Evolutionary conservation across 345 rosid species (phyloP).

Genomic region (Gossypium raimondii): DNA sequence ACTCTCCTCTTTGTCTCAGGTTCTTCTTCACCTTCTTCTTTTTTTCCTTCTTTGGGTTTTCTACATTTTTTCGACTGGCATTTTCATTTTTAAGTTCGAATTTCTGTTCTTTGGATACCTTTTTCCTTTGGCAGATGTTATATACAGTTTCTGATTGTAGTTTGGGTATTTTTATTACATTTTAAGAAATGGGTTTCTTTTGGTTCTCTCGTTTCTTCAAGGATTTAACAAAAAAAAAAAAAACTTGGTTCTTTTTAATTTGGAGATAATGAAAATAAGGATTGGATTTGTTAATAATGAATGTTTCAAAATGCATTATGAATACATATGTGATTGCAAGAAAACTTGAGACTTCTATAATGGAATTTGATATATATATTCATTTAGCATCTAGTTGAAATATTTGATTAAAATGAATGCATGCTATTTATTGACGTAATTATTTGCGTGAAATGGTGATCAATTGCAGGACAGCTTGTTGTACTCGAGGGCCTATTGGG

Average conservation of each 20-base stretch:
- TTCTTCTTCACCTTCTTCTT: slow-evolving; percentile 13
- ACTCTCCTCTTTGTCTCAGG: slow-evolving; percentile 50
- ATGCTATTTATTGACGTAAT: not conserved
- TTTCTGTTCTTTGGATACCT: not conserved
- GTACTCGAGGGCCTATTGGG: slow-evolving; percentile 74
- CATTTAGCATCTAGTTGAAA: not conserved
- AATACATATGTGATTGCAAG: not conserved
- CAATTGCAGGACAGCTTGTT: slow-evolving; percentile 49
- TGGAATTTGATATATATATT: not conserved
- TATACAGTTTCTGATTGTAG: not conserved
- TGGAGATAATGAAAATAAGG: slow-evolving; percentile 2
- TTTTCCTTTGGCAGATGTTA: not conserved
- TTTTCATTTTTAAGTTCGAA: not conserved
- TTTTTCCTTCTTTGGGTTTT: not conserved
- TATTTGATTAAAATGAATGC: not conserved
- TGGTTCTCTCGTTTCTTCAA: not conserved
- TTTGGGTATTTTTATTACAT: not conserved
- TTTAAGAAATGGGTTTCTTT: not conserved
- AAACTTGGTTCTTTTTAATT: not conserved
- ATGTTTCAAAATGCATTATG: not conserved
- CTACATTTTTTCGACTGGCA: not conserved
- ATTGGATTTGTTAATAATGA: not conserved
- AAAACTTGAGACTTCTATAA: not conserved
- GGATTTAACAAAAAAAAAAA: not conserved
- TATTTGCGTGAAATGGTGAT: slow-evolving; percentile 22